Base-by-base conservation (phyloP, 73 alveolate species). In the Stentor coeruleus region DNA sequence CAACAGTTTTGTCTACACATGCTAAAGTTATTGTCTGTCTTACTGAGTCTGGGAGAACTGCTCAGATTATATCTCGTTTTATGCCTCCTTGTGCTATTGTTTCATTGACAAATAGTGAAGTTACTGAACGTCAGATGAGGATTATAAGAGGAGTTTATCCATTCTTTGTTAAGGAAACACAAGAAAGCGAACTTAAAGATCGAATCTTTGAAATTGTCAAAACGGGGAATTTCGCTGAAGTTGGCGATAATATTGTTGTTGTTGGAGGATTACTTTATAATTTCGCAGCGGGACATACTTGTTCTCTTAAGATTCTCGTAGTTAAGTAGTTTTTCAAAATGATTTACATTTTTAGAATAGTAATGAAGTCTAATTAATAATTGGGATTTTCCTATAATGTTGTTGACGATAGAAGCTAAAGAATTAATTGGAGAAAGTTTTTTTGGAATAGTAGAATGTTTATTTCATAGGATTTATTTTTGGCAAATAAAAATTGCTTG, bases 1-100 rank as follows among this genome's bases (percentile, higher is more conserved):
- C 58, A 35, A 82, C 86, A 6, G 39, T 42, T 31, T 59, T 42
- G 35, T 81, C 57, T 2, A 35, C 74, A 0, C 55, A 83, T 20
- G 89, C 86, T 2, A 38, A 38, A 35, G 35, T 83, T 31, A 83
- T 83, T 33, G 35, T 83, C 33, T 59, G 49, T 28, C 82, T 36
- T 28, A 76, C 89, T 3, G 31, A 37, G n/a, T 38, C 80, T 41
- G 89, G 89, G 2, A 38, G 40, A 20, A 83, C 82, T n/a, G 89
- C 89, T 4, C 38, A 42, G 39, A 31, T 4, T 15, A 76, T 83
- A 6, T n/a, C 84, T 26, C 73, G 82, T 3, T 76, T 15, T 33
- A 76, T 75, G 66, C 89, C 89, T 6, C 59, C 83, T 28, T 83
- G 86, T 73, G 77, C 49, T 37, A 40, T 77, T 26, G 14, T 83